A percentile compares a stretch with the other conserved stretches of the same genome.
Conservation (phyloP, 768 basidiomycete genomes). For the Hygrocybe punicea region DNA sequence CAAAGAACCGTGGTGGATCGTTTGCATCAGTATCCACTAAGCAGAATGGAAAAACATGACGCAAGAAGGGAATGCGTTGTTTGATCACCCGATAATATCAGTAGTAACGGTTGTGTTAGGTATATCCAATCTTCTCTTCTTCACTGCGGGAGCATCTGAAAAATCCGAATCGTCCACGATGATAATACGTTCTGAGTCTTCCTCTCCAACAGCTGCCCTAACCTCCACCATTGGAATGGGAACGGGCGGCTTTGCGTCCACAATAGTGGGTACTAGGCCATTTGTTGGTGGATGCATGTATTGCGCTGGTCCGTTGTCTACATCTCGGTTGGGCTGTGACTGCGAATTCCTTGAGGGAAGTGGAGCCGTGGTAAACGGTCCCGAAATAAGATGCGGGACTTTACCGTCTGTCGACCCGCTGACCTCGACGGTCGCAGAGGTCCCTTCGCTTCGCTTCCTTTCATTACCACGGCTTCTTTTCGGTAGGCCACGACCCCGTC, state of each 20-base stretch:
- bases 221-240: conserved; percentile 44
- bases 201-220: conserved; percentile 54
- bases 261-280: conserved; percentile 5
- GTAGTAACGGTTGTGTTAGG: background rate
- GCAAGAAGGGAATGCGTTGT: background rate
- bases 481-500: conserved; percentile 28
- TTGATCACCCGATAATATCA: background rate
- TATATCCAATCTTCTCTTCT: conserved; percentile 4
- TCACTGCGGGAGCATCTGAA: conserved; percentile 1
- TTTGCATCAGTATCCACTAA: too few species aligned
- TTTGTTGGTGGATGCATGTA: background rate
- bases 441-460: conserved; percentile 9
- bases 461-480: conserved; percentile 29
- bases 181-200: conserved; percentile 51
- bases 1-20: too few species aligned
- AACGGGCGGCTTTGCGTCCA: conserved; percentile 22
- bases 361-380: conserved; percentile 48
- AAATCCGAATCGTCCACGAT: conserved; percentile 58
- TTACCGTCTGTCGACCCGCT: background rate
- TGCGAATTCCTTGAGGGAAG: conserved; percentile 16
- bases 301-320: background rate
- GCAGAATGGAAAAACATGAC: background rate
- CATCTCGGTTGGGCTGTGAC: background rate
- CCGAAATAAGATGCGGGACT: background rate
- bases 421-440: conserved; percentile 10